These are phyloP conservation scores for Selenicereus undatus DNA, from an alignment of 148 eudicot species.

Conservation along the genomic window DNA sequence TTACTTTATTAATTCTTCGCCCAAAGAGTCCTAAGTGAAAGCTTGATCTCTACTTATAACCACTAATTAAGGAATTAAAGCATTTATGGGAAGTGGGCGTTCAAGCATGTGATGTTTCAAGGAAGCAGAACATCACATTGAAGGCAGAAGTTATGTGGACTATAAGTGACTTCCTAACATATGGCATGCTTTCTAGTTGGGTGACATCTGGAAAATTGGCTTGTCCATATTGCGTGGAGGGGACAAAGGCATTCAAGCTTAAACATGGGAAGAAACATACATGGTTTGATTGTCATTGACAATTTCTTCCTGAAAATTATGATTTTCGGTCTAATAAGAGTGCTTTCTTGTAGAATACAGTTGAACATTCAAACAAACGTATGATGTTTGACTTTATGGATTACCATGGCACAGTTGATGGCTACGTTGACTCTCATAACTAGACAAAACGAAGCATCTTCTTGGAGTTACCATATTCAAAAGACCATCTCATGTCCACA, in stretches of 20 bases:
- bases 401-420: background rate
- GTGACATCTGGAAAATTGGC: background rate
- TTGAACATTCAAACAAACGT: background rate
- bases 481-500: background rate
- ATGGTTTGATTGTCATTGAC: background rate
- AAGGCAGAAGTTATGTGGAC: too few species aligned
- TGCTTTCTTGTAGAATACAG: background rate
- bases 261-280: background rate
- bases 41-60: background rate
- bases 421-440: background rate
- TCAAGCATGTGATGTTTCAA: background rate
- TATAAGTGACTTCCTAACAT: too few species aligned
- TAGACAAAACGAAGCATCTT: background rate
- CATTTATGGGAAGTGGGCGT: background rate
- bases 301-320: background rate
- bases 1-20: background rate
- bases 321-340: background rate
- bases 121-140: too few species aligned
- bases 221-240: constrained; percentile 13
- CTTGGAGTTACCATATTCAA: background rate
- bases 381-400: background rate
- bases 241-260: background rate
- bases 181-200: too few species aligned
- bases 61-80: constrained; percentile 1
- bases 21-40: background rate